Base-by-base conservation (phyloP, 2,329 filamentous ascomycete genomes). In the Aspergillus bombycis region DNA sequence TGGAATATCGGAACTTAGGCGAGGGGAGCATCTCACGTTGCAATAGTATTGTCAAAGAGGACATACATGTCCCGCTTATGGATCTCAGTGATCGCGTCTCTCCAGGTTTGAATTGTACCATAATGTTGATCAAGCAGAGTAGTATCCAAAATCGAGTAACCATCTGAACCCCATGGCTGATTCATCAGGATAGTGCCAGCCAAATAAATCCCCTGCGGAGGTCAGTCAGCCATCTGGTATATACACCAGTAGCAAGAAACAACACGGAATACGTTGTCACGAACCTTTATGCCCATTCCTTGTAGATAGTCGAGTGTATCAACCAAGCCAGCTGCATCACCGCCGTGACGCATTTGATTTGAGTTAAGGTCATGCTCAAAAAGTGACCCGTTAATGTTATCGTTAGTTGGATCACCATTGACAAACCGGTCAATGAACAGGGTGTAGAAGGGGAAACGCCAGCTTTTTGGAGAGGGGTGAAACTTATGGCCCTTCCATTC, bases 401-500 rank as follows among this genome's bases (percentile, higher is more conserved):
- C 87, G 70, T 90, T 90, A 2, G 79, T 80, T 9, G 88, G 87
- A 68, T 90, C 84, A 23, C 88, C 88, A 68, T 90, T 89, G 48
- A 88, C 86, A 69, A 85, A 90, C 63, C 86, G 80, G 72, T 90
- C 88, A 12, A 89, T 75, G 71, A 89, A 88, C 53, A 90, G 77
- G 10, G 86, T 88, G 72, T 90, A 90, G 70, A 89, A 86, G 0
- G 88, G 88, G 65, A 90, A 84, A 30, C 88, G 82, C 88, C 88
- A 90, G 68, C 86, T 89, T 0, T 78, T 72, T 1, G 88, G 88
- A 23, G 87, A 89, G 0, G 79, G 76, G 21, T 77, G 72, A 67
- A 85, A 89, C 28, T 66, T 72, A 55, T 87, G 84, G 65, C 82
- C 77, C n/a, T 76, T 77, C 84, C 85, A 84, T 77, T 82, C 76